Percentiles rank a stretch among this genome's conserved stretches.
Evolutionary conservation across 129 eudicot genomes (phyloP).

Genomic region (Centrapalus pauciflorus): DNA sequence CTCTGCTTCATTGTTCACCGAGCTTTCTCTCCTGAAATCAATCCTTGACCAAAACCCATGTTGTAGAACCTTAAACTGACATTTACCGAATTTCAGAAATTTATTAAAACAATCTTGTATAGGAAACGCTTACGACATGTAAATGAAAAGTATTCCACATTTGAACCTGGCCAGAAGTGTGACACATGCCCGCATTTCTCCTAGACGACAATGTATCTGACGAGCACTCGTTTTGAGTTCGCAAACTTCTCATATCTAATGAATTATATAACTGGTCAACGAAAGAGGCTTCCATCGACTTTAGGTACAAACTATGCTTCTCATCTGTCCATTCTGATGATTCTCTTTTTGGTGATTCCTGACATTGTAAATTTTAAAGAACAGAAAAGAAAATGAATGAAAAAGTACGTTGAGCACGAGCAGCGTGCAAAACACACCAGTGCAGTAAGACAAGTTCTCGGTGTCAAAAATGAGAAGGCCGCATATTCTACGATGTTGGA

Average conservation of each 20-base stretch:
- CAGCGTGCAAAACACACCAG: neutral
- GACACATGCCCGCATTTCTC: conserved; percentile 11
- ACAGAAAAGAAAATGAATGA: neutral
- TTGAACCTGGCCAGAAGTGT: conserved; percentile 47
- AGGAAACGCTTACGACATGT: neutral
- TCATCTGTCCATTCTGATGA: conserved; percentile 70
- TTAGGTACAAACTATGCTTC: conserved; percentile 71
- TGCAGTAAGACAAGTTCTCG: too few relatives aligned
- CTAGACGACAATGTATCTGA: conserved; percentile 31
- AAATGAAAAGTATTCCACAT: neutral
- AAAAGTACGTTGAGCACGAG: neutral
- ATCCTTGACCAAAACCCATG: conserved; percentile 55
- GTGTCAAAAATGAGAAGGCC: neutral
- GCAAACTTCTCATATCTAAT: conserved; percentile 32
- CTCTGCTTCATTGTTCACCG: conserved; percentile 20
- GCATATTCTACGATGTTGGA: neutral
- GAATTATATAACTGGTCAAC: conserved; percentile 58
- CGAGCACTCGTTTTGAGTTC: conserved; percentile 20
- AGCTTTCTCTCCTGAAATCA: conserved; percentile 33
- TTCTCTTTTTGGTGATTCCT: conserved; percentile 39
- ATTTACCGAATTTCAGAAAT: neutral
- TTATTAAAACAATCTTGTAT: neutral
- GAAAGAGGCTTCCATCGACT: conserved; percentile 78
- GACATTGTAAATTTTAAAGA: conserved; percentile 5
- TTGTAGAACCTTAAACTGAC: conserved; percentile 55